A percentile compares a stretch with the other conserved stretches of the same genome.
phyloP scores from a whole-genome alignment of 192 early-diverging fungal genomes.

The Geranomyces variabilis region DNA sequence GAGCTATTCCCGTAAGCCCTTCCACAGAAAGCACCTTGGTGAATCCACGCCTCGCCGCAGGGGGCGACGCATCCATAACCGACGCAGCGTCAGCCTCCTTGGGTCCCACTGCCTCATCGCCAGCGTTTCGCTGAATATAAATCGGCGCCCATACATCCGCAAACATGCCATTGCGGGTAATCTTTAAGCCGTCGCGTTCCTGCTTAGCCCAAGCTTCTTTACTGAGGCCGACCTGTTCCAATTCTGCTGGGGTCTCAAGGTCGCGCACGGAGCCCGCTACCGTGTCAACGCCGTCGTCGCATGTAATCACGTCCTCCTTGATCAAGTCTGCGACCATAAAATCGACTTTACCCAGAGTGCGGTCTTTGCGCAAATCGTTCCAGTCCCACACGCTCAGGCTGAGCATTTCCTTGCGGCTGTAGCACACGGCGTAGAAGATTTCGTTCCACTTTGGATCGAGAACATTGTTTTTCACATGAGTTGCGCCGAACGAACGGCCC shows the following conservation, averaged over 20 bases:
- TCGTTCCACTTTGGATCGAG: constrained; percentile 93
- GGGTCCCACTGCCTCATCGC: constrained; percentile 12
- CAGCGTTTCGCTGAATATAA: constrained; percentile 36
- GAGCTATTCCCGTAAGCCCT: not conserved
- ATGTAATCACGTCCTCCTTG: not conserved
- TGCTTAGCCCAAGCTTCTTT: constrained; percentile 27
- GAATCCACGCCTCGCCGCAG: constrained; percentile 4
- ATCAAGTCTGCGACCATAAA: constrained; percentile 40
- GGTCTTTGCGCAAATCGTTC: constrained; percentile 85
- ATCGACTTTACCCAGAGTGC: constrained; percentile 73
- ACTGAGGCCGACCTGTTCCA: constrained; percentile 16
- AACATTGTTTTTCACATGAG: constrained; percentile 79
- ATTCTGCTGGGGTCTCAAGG: not conserved
- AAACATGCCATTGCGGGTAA: constrained; percentile 20
- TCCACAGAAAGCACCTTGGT: constrained; percentile 17
- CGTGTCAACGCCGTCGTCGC: not conserved
- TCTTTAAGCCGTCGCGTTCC: constrained; percentile 47
- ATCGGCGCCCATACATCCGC: constrained; percentile 49
- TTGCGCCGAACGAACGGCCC: constrained; percentile 68
- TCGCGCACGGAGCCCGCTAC: not conserved
- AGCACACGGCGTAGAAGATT: constrained; percentile 81
- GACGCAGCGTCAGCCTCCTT: not conserved
- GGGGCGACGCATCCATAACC: not conserved
- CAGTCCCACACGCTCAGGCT: constrained; percentile 84
- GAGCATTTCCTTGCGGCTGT: constrained; percentile 73